phyloP scores from a whole-genome alignment of 495 filamentous ascomycete species.

The Podospora didyma region DNA sequence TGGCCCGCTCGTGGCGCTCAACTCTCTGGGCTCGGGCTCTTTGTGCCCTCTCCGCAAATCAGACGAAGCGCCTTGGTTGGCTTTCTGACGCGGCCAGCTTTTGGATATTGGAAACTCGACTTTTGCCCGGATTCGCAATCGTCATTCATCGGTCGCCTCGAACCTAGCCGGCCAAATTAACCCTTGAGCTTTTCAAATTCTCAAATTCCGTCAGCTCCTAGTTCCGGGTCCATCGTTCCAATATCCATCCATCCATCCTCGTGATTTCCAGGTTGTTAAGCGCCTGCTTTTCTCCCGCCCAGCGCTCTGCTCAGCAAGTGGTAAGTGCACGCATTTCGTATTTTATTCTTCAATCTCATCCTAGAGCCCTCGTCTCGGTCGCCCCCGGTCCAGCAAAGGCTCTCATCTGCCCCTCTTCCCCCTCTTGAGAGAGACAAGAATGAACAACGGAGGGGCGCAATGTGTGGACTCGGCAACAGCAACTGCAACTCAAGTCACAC shows the following conservation, averaged over 20 bases:
- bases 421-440: neutral
- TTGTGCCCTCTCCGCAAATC: constrained; percentile 5
- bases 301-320: neutral
- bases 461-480: constrained; percentile 7
- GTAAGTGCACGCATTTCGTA: constrained; percentile 12
- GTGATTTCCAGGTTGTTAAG: constrained; percentile 3
- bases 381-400: neutral
- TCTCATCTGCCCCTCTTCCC: neutral
- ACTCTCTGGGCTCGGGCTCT: constrained; percentile 2
- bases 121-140: no score
- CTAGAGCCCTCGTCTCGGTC: neutral
- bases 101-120: no score
- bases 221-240: neutral
- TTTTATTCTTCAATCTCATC: constrained; percentile 5
- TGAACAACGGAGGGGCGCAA: constrained; percentile 14
- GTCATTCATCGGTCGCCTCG: no score
- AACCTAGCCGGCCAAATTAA: constrained; percentile 13
- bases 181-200: neutral
- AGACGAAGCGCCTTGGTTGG: neutral
- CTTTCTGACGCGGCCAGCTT: no score
- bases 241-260: no score
- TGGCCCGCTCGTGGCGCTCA: constrained; percentile 1
- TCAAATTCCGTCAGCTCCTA: neutral
- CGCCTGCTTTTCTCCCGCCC: constrained; percentile 1
- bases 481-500: constrained; percentile 30